Conservation (phyloP, 805 yeast species). For the Teunomyces stri region DNA sequence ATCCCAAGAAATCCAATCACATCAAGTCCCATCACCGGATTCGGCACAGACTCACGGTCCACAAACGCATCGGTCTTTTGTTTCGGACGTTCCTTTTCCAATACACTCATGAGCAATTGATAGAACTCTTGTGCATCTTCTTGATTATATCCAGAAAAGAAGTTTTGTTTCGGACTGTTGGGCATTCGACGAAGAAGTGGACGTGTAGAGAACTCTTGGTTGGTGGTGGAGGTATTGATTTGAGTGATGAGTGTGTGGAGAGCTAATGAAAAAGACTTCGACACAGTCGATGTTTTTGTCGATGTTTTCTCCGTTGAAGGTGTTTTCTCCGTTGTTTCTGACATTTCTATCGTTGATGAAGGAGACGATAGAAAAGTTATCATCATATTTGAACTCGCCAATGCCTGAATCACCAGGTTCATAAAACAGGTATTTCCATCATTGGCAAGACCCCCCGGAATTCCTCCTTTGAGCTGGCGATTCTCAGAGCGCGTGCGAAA, state of each 20-base stretch:
- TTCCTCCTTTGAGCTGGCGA: no score
- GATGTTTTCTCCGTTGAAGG: not conserved
- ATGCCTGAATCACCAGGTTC: slow-evolving; percentile 83
- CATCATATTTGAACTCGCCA: slow-evolving; percentile 70
- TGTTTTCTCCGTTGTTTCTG: no score
- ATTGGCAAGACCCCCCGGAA: slow-evolving; percentile 72
- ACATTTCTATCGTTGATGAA: no score
- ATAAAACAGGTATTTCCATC: slow-evolving; percentile 95
- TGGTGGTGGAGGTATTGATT: no score
- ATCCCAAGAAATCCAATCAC: slow-evolving; percentile 58
- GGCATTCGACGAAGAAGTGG: slow-evolving; percentile 64
- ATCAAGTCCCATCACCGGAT: slow-evolving; percentile 38
- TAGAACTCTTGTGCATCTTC: slow-evolving; percentile 97
- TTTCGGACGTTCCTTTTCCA: slow-evolving; percentile 49
- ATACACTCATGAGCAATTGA: slow-evolving; percentile 67
- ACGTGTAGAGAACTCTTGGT: slow-evolving; percentile 45
- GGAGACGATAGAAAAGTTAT: slow-evolving; percentile 8
- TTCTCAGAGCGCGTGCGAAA: slow-evolving; percentile 1
- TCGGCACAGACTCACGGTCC: slow-evolving; percentile 20
- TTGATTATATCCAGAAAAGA: slow-evolving; percentile 83
- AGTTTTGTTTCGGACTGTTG: slow-evolving; percentile 73
- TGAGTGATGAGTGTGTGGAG: slow-evolving; percentile 49
- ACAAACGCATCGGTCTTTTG: slow-evolving; percentile 11
- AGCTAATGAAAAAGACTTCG: no score
- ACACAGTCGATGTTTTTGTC: no score